A percentile compares a stretch with the other conserved stretches of the same genome.
Conservation (phyloP, 306 rosid genomes). For the Prunus mongolica region DNA sequence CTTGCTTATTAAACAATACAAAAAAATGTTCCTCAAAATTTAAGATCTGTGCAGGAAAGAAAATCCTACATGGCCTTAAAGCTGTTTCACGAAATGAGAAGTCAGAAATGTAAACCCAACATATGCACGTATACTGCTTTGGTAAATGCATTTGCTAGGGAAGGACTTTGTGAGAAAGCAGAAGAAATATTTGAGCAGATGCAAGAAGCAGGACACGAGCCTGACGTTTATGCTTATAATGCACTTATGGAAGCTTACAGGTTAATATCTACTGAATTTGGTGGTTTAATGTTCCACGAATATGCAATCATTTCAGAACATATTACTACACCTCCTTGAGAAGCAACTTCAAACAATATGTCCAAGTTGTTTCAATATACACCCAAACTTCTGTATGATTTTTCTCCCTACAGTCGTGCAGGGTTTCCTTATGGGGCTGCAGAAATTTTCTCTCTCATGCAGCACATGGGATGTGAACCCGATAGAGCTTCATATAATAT, state of each 20-base stretch:
- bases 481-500: conserved; percentile 92
- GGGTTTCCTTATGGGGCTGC: conserved; percentile 89
- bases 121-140: conserved; percentile 89
- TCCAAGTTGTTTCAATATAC: background rate
- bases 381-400: background rate
- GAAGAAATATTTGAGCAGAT: conserved; percentile 91
- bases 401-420: conserved; percentile 66
- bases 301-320: too few species aligned
- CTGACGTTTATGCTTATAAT: conserved; percentile 82
- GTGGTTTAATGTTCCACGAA: background rate
- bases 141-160: conserved; percentile 93
- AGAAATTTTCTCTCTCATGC: conserved; percentile 90
- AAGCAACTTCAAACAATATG: too few species aligned
- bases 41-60: conserved; percentile 54
- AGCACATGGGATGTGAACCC: conserved; percentile 98
- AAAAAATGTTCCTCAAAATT: background rate
- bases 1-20: background rate
- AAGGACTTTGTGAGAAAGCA: conserved; percentile 92
- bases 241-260: conserved; percentile 98
- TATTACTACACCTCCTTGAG: too few species aligned
- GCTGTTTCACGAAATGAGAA: conserved; percentile 67
- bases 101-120: conserved; percentile 65
- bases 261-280: conserved; percentile 34
- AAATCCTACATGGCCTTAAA: conserved; percentile 73
- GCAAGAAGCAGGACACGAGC: conserved; percentile 84